Conservation (phyloP, 495 filamentous ascomycete genomes). For the Xylaria bambusicola region DNA sequence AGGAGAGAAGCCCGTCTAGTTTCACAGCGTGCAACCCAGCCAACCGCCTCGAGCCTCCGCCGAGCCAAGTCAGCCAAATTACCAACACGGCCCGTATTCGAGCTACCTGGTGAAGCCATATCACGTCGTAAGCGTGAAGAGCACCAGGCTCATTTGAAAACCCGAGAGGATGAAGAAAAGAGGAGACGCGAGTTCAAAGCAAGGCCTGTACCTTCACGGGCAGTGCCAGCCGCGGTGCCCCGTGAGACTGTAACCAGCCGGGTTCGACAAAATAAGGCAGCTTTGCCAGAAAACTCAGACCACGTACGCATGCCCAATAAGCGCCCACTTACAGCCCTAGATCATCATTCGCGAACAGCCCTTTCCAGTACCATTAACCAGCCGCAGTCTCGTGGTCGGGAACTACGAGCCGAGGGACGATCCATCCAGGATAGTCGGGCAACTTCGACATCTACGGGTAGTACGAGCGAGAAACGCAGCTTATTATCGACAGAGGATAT, state of each 20-base stretch:
- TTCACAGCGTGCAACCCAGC: conserved; percentile 40
- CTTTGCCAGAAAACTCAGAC: conserved; percentile 29
- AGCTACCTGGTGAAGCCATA: conserved; percentile 72
- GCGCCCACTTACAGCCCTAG: conserved; percentile 4
- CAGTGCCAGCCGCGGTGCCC: conserved; percentile 38
- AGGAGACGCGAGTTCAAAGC: conserved; percentile 66
- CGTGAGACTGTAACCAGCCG: conserved; percentile 60
- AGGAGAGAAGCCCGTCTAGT: conserved; percentile 51
- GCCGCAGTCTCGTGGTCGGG: conserved; percentile 27
- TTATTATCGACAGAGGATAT: conserved; percentile 51
- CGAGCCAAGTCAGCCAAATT: conserved; percentile 59
- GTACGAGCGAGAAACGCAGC: conserved; percentile 44
- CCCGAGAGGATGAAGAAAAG: conserved; percentile 60
- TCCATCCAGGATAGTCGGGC: conserved; percentile 32
- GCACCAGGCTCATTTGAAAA: conserved; percentile 62
- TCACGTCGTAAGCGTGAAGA: conserved; percentile 68
- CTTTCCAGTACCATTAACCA: conserved; percentile 30
- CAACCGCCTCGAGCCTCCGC: conserved; percentile 34
- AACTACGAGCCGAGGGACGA: conserved; percentile 16
- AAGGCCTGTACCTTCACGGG: conserved; percentile 54
- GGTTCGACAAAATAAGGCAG: conserved; percentile 53
- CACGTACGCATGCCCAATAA: conserved; percentile 23
- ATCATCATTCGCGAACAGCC: conserved; percentile 18
- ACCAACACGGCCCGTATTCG: conserved; percentile 64
- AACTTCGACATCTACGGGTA: conserved; percentile 43